A percentile compares a stretch with the other conserved stretches of the same genome.
Conservation (phyloP, 169 alveolate species). For the Plasmodium vivax region DNA sequence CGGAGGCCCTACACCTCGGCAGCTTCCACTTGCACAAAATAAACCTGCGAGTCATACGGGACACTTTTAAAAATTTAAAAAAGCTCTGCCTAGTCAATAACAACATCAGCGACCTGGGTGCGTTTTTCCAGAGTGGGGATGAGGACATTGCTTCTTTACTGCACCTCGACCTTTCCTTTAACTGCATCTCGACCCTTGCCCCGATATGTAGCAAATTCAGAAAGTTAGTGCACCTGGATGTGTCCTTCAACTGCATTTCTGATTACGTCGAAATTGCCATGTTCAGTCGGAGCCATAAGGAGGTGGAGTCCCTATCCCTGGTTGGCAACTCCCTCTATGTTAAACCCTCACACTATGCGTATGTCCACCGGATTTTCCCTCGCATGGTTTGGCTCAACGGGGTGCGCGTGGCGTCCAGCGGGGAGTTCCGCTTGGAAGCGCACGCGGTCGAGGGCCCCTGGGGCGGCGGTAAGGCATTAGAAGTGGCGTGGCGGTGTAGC, state of each 20-base stretch:
- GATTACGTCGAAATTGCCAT: conserved; percentile 29
- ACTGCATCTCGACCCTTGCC: conserved; percentile 14
- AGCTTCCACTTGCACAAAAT: conserved; percentile 18
- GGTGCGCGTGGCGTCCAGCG: conserved; percentile 71
- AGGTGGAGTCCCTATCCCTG: conserved; percentile 16
- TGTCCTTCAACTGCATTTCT: conserved; percentile 39
- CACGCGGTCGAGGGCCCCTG: background rate
- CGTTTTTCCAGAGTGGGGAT: conserved; percentile 19
- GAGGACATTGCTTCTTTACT: conserved; percentile 20
- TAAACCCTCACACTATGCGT: background rate
- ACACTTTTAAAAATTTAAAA: conserved; percentile 5
- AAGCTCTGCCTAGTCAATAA: conserved; percentile 52
- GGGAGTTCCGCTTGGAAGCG: conserved; percentile 75
- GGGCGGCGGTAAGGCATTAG: background rate
- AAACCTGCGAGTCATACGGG: background rate
- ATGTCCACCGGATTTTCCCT: conserved; percentile 74
- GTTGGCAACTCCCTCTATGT: conserved; percentile 38
- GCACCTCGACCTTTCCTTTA: conserved; percentile 51
- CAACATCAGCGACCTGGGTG: conserved; percentile 33
- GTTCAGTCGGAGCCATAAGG: conserved; percentile 41
- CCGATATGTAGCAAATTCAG: conserved; percentile 40
- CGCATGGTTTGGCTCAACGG: conserved; percentile 76
- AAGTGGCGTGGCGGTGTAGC: too few relatives aligned
- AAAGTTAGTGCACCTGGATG: conserved; percentile 17
- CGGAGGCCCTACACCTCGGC: background rate